These are phyloP conservation scores for Hyaloscypha hepaticicola DNA, from an alignment of 495 filamentous ascomycete genomes.

Conservation along the genomic window DNA sequence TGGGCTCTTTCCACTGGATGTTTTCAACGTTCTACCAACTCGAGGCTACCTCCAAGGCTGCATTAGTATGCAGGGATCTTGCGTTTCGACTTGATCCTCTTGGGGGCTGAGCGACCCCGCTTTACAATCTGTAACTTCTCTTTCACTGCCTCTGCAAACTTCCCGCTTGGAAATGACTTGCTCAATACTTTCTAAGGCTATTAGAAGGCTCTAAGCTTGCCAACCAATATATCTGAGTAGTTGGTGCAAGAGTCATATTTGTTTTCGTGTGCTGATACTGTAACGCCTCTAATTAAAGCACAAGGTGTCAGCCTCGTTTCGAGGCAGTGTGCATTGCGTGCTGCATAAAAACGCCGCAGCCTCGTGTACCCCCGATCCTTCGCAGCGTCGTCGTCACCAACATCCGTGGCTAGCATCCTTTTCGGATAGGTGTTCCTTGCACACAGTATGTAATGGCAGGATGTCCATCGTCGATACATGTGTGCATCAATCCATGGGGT, in stretches of 20 bases:
- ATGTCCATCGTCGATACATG: neutral
- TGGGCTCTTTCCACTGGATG: neutral
- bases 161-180: neutral
- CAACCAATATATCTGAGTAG: neutral
- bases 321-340: neutral
- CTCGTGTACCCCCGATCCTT: neutral
- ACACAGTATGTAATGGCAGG: neutral
- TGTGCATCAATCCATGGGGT: neutral
- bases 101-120: neutral
- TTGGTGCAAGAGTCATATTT: neutral
- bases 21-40: neutral
- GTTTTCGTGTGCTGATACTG: neutral
- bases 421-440: neutral
- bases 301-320: neutral
- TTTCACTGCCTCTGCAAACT: neutral
- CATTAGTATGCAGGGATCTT: neutral
- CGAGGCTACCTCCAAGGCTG: neutral
- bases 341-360: neutral
- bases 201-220: neutral
- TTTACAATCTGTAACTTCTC: no score
- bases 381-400: neutral
- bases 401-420: neutral
- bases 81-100: neutral
- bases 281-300: neutral
- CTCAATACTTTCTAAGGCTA: neutral